Evolutionary conservation across 1,139 yeast species (phyloP).

Genomic region (Taphrina populina): DNA sequence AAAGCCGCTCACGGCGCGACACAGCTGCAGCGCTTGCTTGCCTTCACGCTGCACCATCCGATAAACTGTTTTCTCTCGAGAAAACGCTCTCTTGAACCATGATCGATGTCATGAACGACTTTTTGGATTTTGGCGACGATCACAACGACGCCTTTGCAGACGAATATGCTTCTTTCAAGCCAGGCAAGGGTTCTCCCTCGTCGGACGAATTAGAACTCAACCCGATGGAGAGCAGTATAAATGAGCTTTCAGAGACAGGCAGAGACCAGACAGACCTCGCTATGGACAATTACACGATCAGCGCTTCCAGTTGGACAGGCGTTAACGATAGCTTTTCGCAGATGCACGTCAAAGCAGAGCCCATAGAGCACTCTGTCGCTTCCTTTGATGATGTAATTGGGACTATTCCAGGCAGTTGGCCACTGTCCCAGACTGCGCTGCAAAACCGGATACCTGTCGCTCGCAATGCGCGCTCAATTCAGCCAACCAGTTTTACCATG

Average conservation of each 20-base stretch:
- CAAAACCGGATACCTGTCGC: not conserved
- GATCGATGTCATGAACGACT: conserved; percentile 27
- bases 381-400: conserved; percentile 2
- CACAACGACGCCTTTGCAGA: conserved; percentile 23
- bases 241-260: conserved; percentile 1
- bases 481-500: conserved; percentile 23
- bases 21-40: no score
- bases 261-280: conserved; percentile 2
- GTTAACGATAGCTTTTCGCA: conserved; percentile 26
- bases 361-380: not conserved
- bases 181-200: conserved; percentile 22
- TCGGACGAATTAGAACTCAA: conserved; percentile 21
- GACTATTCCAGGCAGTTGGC: conserved; percentile 33
- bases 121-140: conserved; percentile 31
- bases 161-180: conserved; percentile 27
- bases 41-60: no score
- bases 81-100: not conserved
- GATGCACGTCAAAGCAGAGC: conserved; percentile 20
- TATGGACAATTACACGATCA: conserved; percentile 12
- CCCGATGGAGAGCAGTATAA: conserved; percentile 10
- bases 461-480: conserved; percentile 1
- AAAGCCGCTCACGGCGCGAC: no score
- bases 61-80: not conserved
- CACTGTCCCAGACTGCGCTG: conserved; percentile 9
- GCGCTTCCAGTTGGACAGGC: conserved; percentile 28